Evolutionary conservation across 768 basidiomycete genomes (phyloP).

Genomic region (Calocybe indica): DNA sequence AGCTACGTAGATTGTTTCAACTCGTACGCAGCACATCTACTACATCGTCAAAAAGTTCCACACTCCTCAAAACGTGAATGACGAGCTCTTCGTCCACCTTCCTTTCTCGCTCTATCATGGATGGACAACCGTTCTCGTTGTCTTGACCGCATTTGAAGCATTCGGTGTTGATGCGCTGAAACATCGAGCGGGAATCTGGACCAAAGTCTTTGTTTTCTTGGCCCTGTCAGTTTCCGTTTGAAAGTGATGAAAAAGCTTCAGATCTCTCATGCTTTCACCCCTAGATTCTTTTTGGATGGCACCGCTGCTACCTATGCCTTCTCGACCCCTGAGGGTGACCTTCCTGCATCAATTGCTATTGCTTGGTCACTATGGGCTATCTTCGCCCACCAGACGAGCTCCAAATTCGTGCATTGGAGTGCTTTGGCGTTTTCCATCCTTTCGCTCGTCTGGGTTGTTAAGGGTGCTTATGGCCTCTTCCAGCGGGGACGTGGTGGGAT

Average conservation of each 20-base stretch:
- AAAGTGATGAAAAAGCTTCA: background rate
- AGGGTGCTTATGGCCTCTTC: constrained; percentile 58
- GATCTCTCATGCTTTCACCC: constrained; percentile 4
- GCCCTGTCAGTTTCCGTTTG: constrained; percentile 51
- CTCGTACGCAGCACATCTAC: constrained; percentile 68
- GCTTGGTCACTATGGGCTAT: constrained; percentile 93
- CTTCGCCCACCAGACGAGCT: constrained; percentile 65
- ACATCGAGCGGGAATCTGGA: constrained; percentile 76
- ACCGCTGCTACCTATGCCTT: constrained; percentile 95
- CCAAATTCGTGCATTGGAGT: constrained; percentile 85
- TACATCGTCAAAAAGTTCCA: constrained; percentile 90
- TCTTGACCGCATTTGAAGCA: constrained; percentile 81
- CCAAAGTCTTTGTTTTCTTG: constrained; percentile 93
- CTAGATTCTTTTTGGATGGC: constrained; percentile 85
- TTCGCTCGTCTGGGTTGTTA: constrained; percentile 77
- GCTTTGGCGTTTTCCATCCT: constrained; percentile 83
- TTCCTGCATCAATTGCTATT: constrained; percentile 88
- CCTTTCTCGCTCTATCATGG: constrained; percentile 97
- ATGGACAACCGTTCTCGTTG: constrained; percentile 80
- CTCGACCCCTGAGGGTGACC: constrained; percentile 83
- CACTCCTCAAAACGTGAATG: constrained; percentile 51
- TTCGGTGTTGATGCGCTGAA: constrained; percentile 74
- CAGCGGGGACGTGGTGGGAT: constrained; percentile 40
- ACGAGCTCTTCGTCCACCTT: constrained; percentile 89
- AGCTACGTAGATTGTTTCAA: no score